Base-by-base conservation (phyloP, 2,329 filamentous ascomycete species). In the Pseudocercospora fuligena region DNA sequence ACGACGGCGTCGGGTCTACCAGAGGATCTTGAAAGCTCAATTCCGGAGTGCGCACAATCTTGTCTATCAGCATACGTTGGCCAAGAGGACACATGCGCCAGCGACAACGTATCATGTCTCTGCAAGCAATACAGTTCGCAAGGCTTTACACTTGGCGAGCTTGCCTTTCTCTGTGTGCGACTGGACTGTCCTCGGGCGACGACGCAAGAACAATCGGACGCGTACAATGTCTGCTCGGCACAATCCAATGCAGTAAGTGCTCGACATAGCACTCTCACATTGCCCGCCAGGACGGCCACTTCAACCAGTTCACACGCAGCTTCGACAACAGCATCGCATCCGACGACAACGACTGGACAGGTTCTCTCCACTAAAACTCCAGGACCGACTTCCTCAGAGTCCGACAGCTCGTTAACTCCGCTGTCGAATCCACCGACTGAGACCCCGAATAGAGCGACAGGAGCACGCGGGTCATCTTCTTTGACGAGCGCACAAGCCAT, bases 141-240 rank as follows among this genome's bases (percentile, higher is more conserved):
- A 40, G 76, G 75, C 12, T 75, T 69, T 59, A 75, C 76, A 2
- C 66, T 79, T 9, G 77, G 77, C 27, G 77, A 79, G 64, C 65
- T 77, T 5, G 76, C 73, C 1, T 68, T 74, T 57, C 56, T 73
- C 29, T 77, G 75, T 59, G 31, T 73, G 11, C 40, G 54, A 19
- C 12, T 58, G 36, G 31, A 63, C 21, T 71, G 68, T 46, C 40
- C 61, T 5, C 47, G 59, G 6, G 21, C 51, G 6, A 54, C 63
- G 16, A 43, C 57, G 16, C 64, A 43, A 9, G 21, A 60, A 40
- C 33, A 58, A 31, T 46, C 33, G 29, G 62, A 66, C 7, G 67
- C 71, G 7, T 78, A 75, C 58, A 67, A 68, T 33, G 47, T 78
- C 14, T 79, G 77, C 63, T 69, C 70, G 7, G 64, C 65, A 5